phyloP scores from a whole-genome alignment of 805 yeast genomes.

The Tetrapisispora nanseiensis region DNA sequence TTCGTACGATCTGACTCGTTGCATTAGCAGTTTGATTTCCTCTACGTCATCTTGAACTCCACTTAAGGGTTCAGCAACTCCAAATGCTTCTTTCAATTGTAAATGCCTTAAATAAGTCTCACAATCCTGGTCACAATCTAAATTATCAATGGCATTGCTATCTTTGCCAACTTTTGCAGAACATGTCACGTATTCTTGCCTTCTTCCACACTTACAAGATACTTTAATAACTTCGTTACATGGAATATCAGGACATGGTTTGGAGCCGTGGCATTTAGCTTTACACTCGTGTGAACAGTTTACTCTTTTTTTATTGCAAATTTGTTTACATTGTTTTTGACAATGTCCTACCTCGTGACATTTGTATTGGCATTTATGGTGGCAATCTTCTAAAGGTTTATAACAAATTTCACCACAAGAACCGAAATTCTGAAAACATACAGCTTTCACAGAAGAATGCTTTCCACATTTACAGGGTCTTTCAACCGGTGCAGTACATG shows the following conservation, averaged over 20 bases:
- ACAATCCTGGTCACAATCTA: conserved; percentile 69
- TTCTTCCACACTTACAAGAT: conserved; percentile 57
- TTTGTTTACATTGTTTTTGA: conserved; percentile 44
- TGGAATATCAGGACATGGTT: conserved; percentile 42
- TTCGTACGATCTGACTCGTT: conserved; percentile 20
- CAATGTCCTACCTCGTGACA: conserved; percentile 58
- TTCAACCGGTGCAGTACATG: conserved; percentile 55
- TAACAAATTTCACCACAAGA: conserved; percentile 65
- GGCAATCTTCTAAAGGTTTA: conserved; percentile 36
- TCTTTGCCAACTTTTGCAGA: conserved; percentile 35
- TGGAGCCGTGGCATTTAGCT: conserved; percentile 53
- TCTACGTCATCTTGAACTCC: conserved; percentile 9
- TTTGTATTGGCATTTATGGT: conserved; percentile 41
- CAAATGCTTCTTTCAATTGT: conserved; percentile 56
- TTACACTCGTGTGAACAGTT: conserved; percentile 64
- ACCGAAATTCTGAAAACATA: conserved; percentile 58
- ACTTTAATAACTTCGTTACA: conserved; percentile 45
- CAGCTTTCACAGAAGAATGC: conserved; percentile 40
- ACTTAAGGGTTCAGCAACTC: conserved; percentile 11
- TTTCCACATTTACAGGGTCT: conserved; percentile 58
- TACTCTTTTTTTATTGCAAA: conserved; percentile 43
- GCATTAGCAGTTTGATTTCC: conserved; percentile 13
- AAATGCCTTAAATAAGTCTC: conserved; percentile 48
- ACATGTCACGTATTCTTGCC: conserved; percentile 42
- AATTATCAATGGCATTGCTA: conserved; percentile 28